Base-by-base conservation (phyloP, 164 flowering plant genomes). In the Akebia trifoliata region DNA sequence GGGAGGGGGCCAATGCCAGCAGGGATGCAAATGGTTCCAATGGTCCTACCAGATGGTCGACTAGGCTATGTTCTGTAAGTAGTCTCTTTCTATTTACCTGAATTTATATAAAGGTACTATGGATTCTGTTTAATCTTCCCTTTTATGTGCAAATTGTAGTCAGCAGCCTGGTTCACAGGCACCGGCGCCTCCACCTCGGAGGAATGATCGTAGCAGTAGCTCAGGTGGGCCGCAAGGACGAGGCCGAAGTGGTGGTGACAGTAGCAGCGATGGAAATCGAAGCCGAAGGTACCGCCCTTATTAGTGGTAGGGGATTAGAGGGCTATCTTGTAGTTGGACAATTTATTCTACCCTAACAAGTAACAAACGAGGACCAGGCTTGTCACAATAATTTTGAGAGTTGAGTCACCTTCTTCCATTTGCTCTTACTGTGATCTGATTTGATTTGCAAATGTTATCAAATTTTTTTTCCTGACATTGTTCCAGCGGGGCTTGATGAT, bases 11-110 rank as follows among this genome's bases (percentile, higher is more conserved):
- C 88, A 47, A 83, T 82, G 87, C 96, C 97, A 29, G 65, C 96
- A 9, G 96, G 95, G 52, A 90, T 90, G 97, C 85, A 81, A 24
- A 94, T 94, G 99, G 96, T 94, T 61, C 97, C 99, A 2, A 88
- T 94, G 99, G 84, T 88, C 61, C 79, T 94, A 20, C 99, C 99
- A 34, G 96, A 94, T 82, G 99, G 99, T 51, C 91, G 81, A 50
- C 79, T 94, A 39, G 99, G 99, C 51, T 94, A 94, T 81, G 99
- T 94, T 58, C 75, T 94, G 97, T 94, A 79, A 94, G 99, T 83
- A 29, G 21, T n/a, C 48, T 15, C 18, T 31, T 0, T 25, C 42
- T 47, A 36, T 44, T 4, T 31, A 2, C 2, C 38, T 15, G 21
- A 18, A 29, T 32, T 24, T 9, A 2, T 11, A 25, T 37, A 26